A percentile compares a stretch with the other conserved stretches of the same genome.
Evolutionary conservation across 75 land plant species (phyloP).

Genomic region (Cryptomeria japonica): DNA sequence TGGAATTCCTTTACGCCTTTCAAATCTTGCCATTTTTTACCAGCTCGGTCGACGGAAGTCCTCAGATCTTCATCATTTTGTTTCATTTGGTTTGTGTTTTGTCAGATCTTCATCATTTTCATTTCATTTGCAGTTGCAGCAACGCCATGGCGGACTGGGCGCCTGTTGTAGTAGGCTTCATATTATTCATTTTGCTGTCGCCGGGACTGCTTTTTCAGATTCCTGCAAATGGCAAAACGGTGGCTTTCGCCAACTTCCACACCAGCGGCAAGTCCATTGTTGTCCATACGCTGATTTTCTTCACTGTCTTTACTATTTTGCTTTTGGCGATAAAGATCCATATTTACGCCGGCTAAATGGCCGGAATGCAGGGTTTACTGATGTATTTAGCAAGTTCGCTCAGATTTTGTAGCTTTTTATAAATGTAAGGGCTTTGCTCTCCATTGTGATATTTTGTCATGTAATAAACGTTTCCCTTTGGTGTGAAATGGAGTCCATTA

Average conservation of each 20-base stretch:
- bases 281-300: constrained; percentile 52
- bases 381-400: not conserved
- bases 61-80: not conserved
- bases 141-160: constrained; percentile 58
- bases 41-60: not conserved
- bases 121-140: not conserved
- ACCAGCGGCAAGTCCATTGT: constrained; percentile 53
- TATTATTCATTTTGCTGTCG: constrained; percentile 69
- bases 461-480: too few species aligned
- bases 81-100: not conserved
- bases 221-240: constrained; percentile 27
- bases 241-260: constrained; percentile 53
- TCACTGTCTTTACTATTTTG: constrained; percentile 50
- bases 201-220: constrained; percentile 68
- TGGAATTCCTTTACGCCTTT: not conserved
- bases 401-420: too few species aligned
- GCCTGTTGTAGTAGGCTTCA: constrained; percentile 50
- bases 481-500: not conserved
- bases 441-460: too few species aligned
- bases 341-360: constrained; percentile 26
- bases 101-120: not conserved
- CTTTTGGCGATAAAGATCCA: constrained; percentile 58
- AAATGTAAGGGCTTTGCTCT: not conserved
- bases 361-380: not conserved
- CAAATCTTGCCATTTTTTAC: not conserved